A percentile compares a stretch with the other conserved stretches of the same genome.
phyloP scores from a whole-genome alignment of 306 rosid species.

The Carpinus fangiana region DNA sequence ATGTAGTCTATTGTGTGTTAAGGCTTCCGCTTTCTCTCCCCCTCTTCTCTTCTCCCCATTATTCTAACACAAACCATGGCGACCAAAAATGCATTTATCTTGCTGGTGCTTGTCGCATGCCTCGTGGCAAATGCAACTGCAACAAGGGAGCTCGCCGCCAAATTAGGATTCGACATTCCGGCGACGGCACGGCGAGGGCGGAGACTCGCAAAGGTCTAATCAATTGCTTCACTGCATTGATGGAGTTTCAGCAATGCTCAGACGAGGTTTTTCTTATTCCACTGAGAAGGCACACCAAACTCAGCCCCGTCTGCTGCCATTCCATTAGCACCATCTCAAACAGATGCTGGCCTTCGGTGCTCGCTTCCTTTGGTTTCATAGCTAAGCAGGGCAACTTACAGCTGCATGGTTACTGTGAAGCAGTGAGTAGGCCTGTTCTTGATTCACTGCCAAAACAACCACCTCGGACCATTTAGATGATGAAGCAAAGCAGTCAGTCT shows the following conservation, averaged over 20 bases:
- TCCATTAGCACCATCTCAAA: slow-evolving; percentile 31
- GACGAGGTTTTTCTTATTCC: slow-evolving; percentile 33
- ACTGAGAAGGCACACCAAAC: slow-evolving; percentile 21
- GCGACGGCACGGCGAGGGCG: neutral
- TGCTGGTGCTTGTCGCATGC: slow-evolving; percentile 3
- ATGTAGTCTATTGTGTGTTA: no score
- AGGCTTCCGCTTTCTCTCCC: no score
- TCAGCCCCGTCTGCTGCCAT: slow-evolving; percentile 36
- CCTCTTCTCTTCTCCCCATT: no score
- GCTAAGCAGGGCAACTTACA: slow-evolving; percentile 27
- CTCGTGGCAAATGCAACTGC: slow-evolving; percentile 10
- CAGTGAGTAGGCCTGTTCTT: slow-evolving; percentile 16
- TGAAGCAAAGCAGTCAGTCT: neutral
- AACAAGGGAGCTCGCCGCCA: slow-evolving; percentile 16
- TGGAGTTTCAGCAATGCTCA: slow-evolving; percentile 36
- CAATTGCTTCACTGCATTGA: slow-evolving; percentile 33
- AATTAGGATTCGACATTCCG: neutral
- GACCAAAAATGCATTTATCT: slow-evolving; percentile 5
- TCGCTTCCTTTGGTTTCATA: slow-evolving; percentile 34
- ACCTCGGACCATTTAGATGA: neutral
- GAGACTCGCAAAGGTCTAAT: neutral
- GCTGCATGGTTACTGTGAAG: slow-evolving; percentile 37
- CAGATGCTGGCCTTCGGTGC: slow-evolving; percentile 47
- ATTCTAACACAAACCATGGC: slow-evolving; percentile 1
- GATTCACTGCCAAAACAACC: neutral